Evolutionary conservation across 2,329 filamentous ascomycete genomes (phyloP).

Genomic region (Zymoseptoria tritici): DNA sequence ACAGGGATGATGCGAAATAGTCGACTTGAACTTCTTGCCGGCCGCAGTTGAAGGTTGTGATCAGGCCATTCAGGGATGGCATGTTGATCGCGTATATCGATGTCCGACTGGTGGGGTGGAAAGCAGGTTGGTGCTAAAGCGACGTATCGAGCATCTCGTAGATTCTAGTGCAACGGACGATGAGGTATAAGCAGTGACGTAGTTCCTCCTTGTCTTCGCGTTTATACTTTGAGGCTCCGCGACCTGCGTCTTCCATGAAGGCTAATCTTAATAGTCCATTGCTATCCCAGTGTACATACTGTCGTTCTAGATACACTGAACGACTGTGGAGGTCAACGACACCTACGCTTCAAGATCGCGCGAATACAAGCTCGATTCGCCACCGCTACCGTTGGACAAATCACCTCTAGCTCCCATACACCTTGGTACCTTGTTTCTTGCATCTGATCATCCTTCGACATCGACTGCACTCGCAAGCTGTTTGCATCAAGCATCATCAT

Average conservation of each 20-base stretch:
- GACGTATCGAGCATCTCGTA: no score
- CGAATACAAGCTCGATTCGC: background rate
- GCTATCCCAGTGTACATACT: background rate
- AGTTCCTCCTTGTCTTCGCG: background rate
- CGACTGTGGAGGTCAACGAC: background rate
- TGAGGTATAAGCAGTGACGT: background rate
- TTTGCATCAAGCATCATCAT: constrained; percentile 1
- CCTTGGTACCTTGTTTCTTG: background rate
- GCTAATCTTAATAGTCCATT: no score
- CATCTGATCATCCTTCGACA: background rate
- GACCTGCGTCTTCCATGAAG: background rate
- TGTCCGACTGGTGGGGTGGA: background rate
- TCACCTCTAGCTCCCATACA: background rate
- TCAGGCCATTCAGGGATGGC: constrained; percentile 15
- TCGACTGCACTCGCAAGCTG: background rate
- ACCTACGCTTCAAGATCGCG: background rate
- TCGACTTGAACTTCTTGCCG: constrained; percentile 62
- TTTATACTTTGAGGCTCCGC: background rate
- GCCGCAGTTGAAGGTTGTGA: constrained; percentile 86
- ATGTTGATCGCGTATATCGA: background rate
- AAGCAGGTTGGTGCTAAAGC: background rate
- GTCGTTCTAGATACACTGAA: background rate
- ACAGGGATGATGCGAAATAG: constrained; percentile 58
- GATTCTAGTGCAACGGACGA: no score
- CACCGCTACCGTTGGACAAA: background rate